A percentile compares a stretch with the other conserved stretches of the same genome.
phyloP scores from a whole-genome alignment of 208 protist species.

The Leishmania turanica region DNA sequence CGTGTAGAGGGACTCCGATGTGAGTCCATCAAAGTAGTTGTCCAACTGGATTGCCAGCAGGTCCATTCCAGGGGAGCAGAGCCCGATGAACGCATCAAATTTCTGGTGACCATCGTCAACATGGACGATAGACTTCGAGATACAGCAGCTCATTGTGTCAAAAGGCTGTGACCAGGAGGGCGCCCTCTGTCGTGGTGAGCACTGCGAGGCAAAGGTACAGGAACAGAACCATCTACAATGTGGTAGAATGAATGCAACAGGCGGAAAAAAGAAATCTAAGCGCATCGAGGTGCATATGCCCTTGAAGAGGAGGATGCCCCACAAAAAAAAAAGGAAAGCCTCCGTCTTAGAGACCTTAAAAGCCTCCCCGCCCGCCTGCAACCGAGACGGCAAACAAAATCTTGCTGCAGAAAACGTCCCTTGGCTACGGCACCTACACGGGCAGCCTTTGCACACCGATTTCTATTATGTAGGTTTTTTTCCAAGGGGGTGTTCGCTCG shows the following conservation, averaged over 20 bases:
- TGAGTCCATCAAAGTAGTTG: constrained; percentile 25
- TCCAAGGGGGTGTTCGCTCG: background rate
- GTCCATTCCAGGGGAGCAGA: constrained; percentile 19
- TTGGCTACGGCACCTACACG: too few relatives aligned
- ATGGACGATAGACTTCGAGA: constrained; percentile 15
- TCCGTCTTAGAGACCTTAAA: background rate
- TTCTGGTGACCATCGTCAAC: constrained; percentile 20
- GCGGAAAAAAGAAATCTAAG: background rate
- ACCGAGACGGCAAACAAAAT: background rate
- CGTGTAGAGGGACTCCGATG: constrained; percentile 31
- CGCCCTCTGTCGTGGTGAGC: constrained; percentile 7
- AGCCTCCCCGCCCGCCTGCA: background rate
- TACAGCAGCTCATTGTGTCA: background rate
- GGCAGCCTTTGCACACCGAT: background rate
- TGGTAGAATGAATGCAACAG: background rate
- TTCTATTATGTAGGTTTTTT: background rate
- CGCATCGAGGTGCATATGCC: background rate
- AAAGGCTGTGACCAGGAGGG: background rate
- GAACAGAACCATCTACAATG: background rate
- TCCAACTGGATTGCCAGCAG: constrained; percentile 23
- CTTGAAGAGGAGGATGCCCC: background rate
- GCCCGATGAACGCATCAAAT: constrained; percentile 21
- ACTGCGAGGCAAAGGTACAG: background rate
- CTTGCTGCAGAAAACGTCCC: too few relatives aligned
- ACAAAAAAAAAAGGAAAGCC: background rate